Evolutionary conservation across 2,329 filamentous ascomycete genomes (phyloP).

Genomic region (Curvularia sp.): DNA sequence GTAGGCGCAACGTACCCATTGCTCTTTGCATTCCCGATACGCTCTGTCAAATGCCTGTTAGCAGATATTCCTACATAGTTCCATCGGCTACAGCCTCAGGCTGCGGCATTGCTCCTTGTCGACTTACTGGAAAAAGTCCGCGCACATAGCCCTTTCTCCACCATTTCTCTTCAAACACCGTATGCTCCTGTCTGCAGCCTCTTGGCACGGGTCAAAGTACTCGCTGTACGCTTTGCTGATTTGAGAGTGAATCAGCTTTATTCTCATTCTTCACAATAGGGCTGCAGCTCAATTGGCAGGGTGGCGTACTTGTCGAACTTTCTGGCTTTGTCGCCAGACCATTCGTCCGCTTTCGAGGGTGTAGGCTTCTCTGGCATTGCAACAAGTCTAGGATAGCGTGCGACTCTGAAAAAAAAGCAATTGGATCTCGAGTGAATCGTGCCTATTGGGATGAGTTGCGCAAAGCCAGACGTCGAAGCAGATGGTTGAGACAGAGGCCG

Average conservation of each 20-base stretch:
- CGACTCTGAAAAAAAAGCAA: background rate
- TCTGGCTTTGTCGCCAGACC: slow-evolving; percentile 41
- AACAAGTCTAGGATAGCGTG: background rate
- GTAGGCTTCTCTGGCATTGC: slow-evolving; percentile 21
- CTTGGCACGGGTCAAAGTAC: slow-evolving; percentile 94
- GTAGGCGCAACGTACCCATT: slow-evolving; percentile 71
- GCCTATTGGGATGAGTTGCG: background rate
- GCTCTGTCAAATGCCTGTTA: slow-evolving; percentile 64
- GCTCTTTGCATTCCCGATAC: slow-evolving; percentile 93
- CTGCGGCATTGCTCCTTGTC: too few species aligned
- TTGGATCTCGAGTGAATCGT: background rate
- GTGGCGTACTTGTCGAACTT: slow-evolving; percentile 51
- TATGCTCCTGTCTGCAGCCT: slow-evolving; percentile 83
- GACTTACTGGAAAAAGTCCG: slow-evolving; percentile 88
- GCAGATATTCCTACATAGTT: background rate
- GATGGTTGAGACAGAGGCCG: background rate
- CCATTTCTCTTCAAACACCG: slow-evolving; percentile 87
- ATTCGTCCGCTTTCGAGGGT: slow-evolving; percentile 30
- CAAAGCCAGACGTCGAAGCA: background rate
- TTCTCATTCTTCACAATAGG: background rate
- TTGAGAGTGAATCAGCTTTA: slow-evolving; percentile 13
- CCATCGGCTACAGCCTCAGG: too few species aligned
- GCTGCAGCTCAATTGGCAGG: background rate
- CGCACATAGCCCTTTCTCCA: slow-evolving; percentile 87
- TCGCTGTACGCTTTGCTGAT: slow-evolving; percentile 84